A percentile compares a stretch with the other conserved stretches of the same genome.
phyloP scores from a whole-genome alignment of 371 early-diverging fungal genomes.

The Circinella umbellata region DNA sequence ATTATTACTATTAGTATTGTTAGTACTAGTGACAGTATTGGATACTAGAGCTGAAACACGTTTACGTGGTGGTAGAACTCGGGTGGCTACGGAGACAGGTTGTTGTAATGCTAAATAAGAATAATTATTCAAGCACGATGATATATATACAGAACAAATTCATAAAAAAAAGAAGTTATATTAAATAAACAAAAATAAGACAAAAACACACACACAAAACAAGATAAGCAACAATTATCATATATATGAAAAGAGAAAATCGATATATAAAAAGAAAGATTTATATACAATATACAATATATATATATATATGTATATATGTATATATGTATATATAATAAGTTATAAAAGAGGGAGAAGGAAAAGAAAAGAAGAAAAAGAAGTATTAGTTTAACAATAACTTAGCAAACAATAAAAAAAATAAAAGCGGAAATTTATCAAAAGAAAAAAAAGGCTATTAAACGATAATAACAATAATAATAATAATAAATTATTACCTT shows the following conservation, averaged over 20 bases:
- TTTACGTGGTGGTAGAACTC: slow-evolving; percentile 14
- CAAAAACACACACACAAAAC: too few relatives aligned
- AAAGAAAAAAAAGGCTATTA: not conserved
- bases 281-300: too few relatives aligned
- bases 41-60: slow-evolving; percentile 6
- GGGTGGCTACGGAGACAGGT: slow-evolving; percentile 11
- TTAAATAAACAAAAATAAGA: too few relatives aligned
- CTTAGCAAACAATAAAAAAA: slow-evolving; percentile 7
- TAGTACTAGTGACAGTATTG: not conserved
- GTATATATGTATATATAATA: not conserved
- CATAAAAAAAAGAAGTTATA: too few relatives aligned
- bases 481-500: not conserved
- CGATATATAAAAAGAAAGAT: too few relatives aligned
- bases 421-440: slow-evolving; percentile 11
- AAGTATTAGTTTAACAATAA: not conserved
- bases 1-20: not conserved
- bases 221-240: too few relatives aligned
- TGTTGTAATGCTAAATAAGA: slow-evolving; percentile 7
- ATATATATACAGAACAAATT: too few relatives aligned
- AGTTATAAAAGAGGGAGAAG: not conserved
- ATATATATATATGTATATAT: too few relatives aligned
- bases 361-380: not conserved
- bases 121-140: too few relatives aligned
- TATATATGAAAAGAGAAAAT: too few relatives aligned
- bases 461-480: too few relatives aligned